Evolutionary conservation across 2,329 filamentous ascomycete species (phyloP).

Genomic region (Sclerotinia nivalis): DNA sequence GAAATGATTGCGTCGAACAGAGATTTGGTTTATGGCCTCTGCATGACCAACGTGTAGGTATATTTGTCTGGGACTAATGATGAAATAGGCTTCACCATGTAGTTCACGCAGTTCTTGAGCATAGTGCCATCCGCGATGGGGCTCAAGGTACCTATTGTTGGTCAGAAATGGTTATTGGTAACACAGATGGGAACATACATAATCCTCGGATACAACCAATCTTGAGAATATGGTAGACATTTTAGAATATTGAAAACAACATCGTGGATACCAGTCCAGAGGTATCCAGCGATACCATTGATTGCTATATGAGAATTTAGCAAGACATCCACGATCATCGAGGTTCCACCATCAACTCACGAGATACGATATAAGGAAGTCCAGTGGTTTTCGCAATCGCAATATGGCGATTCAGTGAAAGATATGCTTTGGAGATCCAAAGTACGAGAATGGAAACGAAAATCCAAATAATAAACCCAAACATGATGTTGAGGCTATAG

Average conservation of each 20-base stretch:
- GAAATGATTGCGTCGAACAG: constrained; percentile 66
- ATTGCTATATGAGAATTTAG: not conserved
- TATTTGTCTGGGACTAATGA: not conserved
- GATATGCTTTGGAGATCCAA: not conserved
- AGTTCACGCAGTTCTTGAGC: not conserved
- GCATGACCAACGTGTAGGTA: not conserved
- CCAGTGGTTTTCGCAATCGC: not conserved
- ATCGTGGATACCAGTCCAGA: not conserved
- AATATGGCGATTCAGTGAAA: not conserved
- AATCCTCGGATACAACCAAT: constrained; percentile 1
- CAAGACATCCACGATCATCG: no score
- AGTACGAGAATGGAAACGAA: not conserved
- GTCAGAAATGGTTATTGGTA: not conserved
- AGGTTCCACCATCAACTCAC: not conserved
- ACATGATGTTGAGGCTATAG: not conserved
- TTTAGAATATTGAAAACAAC: not conserved
- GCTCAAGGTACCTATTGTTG: not conserved
- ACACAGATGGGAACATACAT: not conserved
- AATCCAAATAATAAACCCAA: not conserved
- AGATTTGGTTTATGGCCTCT: constrained; percentile 59
- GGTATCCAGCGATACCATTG: not conserved
- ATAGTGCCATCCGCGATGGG: not conserved
- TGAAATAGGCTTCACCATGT: constrained; percentile 1
- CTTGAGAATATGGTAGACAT: constrained; percentile 9
- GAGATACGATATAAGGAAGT: constrained; percentile 1